Conservation (phyloP, 1,284 basidiomycete genomes). For the Takashimella tepidaria region DNA sequence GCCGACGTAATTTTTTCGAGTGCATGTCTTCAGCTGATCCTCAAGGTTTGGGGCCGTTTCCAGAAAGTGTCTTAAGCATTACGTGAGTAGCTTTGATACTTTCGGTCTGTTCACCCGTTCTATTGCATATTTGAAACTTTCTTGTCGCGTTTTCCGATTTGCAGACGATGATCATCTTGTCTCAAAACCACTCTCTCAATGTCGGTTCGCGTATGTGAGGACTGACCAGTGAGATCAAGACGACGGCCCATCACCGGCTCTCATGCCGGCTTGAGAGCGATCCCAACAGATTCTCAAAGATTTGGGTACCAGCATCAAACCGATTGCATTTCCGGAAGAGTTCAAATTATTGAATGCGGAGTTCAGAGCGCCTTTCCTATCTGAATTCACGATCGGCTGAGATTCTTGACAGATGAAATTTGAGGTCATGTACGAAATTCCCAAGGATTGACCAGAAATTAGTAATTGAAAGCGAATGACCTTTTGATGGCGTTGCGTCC, state of each 20-base stretch:
- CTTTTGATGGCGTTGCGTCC: background rate
- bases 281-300: background rate
- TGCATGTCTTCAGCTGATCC: background rate
- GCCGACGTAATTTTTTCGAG: conserved; percentile 20
- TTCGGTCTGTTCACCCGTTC: conserved; percentile 34
- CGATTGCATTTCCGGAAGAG: background rate
- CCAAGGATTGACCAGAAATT: conserved; percentile 6
- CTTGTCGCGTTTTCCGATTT: conserved; percentile 25
- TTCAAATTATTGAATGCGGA: conserved; percentile 13
- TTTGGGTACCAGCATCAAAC: background rate
- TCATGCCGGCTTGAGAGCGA: background rate
- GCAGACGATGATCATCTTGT: conserved; percentile 21
- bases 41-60: conserved; percentile 28
- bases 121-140: conserved; percentile 30
- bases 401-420: conserved; percentile 2
- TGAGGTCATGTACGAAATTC: conserved; percentile 13
- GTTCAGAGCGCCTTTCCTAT: conserved; percentile 11
- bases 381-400: conserved; percentile 11
- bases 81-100: conserved; percentile 30
- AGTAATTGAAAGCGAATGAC: background rate
- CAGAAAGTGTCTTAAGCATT: conserved; percentile 33
- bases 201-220: conserved; percentile 27
- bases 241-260: background rate
- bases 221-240: conserved; percentile 18
- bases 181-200: conserved; percentile 17